phyloP scores from a whole-genome alignment of 2,329 filamentous ascomycete genomes.

The Alternaria consortialis region DNA sequence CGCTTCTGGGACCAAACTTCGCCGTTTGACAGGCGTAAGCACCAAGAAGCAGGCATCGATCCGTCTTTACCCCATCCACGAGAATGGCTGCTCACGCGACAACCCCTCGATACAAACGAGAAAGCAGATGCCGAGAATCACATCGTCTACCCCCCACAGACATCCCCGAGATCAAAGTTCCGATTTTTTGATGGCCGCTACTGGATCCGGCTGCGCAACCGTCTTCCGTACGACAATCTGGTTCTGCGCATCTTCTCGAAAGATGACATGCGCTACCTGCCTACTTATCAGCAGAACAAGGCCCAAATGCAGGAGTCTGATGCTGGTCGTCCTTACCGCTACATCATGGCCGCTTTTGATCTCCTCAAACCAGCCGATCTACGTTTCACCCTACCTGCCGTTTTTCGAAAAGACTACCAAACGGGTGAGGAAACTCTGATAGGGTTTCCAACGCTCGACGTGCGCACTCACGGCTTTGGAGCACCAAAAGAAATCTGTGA shows the following conservation, averaged over 20 bases:
- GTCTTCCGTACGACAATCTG: slow-evolving; percentile 36
- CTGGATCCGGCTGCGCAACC: slow-evolving; percentile 61
- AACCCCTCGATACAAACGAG: slow-evolving; percentile 25
- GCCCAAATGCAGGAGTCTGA: background rate
- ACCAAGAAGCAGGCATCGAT: slow-evolving; percentile 8
- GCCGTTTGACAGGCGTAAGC: slow-evolving; percentile 19
- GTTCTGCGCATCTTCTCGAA: slow-evolving; percentile 49
- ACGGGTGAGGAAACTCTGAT: slow-evolving; percentile 30
- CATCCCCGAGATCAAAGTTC: slow-evolving; percentile 33
- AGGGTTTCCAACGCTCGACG: slow-evolving; percentile 37
- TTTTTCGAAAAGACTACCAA: slow-evolving; percentile 27
- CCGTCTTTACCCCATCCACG: slow-evolving; percentile 11
- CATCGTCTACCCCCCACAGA: slow-evolving; percentile 20
- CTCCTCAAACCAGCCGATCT: slow-evolving; percentile 31
- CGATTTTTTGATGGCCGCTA: slow-evolving; percentile 65
- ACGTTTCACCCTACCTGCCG: slow-evolving; percentile 33
- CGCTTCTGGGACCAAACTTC: slow-evolving; percentile 24
- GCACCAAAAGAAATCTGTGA: slow-evolving; percentile 15
- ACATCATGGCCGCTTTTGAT: slow-evolving; percentile 23
- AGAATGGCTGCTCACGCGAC: slow-evolving; percentile 42
- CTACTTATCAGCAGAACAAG: slow-evolving; percentile 4
- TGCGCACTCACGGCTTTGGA: slow-evolving; percentile 21
- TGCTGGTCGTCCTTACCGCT: slow-evolving; percentile 13
- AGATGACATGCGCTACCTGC: slow-evolving; percentile 22
- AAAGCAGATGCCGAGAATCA: background rate